Conservation (phyloP, 495 filamentous ascomycete species). For the Penicillium pancosmium region DNA sequence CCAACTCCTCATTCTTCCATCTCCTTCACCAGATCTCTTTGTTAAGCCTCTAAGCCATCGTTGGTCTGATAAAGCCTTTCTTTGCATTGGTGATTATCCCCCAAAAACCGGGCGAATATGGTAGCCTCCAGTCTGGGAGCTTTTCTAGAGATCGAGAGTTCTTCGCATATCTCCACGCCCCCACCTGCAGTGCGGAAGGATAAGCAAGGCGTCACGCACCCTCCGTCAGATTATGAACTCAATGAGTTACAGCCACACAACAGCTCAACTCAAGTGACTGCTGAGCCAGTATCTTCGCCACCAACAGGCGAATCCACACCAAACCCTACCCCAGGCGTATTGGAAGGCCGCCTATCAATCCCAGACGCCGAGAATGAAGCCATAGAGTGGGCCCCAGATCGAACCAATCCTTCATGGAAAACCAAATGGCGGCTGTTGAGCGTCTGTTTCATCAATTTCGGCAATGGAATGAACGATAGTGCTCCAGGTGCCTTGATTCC, state of each 20-base stretch:
- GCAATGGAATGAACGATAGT: slow-evolving; percentile 62
- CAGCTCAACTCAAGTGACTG: slow-evolving; percentile 17
- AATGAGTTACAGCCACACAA: slow-evolving; percentile 34
- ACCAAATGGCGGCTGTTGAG: slow-evolving; percentile 39
- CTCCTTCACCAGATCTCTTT: neutral
- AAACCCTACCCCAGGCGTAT: slow-evolving; percentile 42
- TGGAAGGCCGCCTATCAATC: slow-evolving; percentile 55
- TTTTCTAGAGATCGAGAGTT: slow-evolving; percentile 40
- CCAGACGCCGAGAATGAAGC: slow-evolving; percentile 35
- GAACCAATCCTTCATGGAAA: slow-evolving; percentile 54
- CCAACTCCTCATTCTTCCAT: neutral
- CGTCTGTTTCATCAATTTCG: slow-evolving; percentile 50
- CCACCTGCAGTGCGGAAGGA: slow-evolving; percentile 37
- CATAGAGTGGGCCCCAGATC: slow-evolving; percentile 59
- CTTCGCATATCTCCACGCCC: slow-evolving; percentile 30
- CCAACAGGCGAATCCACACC: neutral
- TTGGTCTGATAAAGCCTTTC: too few species aligned
- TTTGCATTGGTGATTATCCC: too few species aligned
- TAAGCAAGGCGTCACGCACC: slow-evolving; percentile 28
- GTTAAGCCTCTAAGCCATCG: neutral
- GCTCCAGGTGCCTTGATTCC: slow-evolving; percentile 75
- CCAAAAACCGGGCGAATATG: slow-evolving; percentile 22
- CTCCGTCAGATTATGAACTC: slow-evolving; percentile 35
- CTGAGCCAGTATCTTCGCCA: slow-evolving; percentile 12
- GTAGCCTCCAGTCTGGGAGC: slow-evolving; percentile 29